phyloP scores from a whole-genome alignment of 116 monocot genomes.

The Iris pallida region DNA sequence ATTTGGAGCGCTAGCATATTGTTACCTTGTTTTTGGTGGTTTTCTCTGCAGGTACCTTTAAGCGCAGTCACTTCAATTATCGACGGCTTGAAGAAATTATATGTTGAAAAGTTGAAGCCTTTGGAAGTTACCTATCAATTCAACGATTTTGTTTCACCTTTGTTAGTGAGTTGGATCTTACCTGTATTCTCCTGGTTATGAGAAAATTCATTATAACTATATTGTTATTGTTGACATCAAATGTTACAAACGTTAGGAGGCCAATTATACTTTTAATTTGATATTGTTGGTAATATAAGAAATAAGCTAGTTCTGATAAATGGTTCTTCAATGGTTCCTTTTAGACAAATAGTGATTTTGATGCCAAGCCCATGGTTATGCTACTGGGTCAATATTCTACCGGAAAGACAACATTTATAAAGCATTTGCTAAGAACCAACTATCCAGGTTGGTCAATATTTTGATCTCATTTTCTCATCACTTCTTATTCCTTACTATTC shows the following conservation, averaged over 20 bases:
- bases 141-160: conserved; percentile 87
- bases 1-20: neutral
- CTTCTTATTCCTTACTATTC: too few relatives aligned
- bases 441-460: conserved; percentile 63
- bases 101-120: conserved; percentile 87
- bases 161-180: conserved; percentile 46
- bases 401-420: conserved; percentile 92
- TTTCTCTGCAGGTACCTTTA: conserved; percentile 52
- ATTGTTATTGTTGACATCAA: neutral
- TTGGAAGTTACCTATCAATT: conserved; percentile 78
- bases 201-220: neutral
- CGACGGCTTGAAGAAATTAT: conserved; percentile 89
- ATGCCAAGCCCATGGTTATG: conserved; percentile 67
- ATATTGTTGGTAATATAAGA: neutral
- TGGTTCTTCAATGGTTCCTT: neutral
- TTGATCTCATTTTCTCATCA: neutral
- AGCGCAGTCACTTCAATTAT: conserved; percentile 82
- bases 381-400: conserved; percentile 94
- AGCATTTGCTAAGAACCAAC: conserved; percentile 60
- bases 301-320: neutral
- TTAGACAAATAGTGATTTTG: conserved; percentile 43
- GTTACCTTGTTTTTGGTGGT: neutral
- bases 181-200: neutral
- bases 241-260: neutral
- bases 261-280: too few relatives aligned